phyloP scores from a whole-genome alignment of 805 yeast genomes.

The Myxozyma vanderwaltii region DNA sequence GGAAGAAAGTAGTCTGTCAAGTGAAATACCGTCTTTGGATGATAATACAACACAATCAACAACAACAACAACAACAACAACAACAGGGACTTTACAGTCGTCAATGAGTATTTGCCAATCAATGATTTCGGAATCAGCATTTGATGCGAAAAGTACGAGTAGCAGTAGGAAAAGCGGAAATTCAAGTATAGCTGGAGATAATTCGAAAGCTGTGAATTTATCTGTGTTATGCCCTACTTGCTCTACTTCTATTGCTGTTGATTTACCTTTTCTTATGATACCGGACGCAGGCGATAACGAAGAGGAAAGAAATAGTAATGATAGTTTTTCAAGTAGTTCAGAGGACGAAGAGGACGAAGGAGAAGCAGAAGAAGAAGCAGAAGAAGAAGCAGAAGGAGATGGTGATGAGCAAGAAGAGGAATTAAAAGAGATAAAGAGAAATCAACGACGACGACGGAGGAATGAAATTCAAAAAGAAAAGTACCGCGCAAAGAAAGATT shows the following conservation, averaged over 20 bases:
- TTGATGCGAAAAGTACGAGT: background rate
- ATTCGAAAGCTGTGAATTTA: conserved; percentile 12
- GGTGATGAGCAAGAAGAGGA: background rate
- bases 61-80: no score
- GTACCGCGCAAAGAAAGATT: background rate
- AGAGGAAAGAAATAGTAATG: conserved; percentile 4
- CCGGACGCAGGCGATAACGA: conserved; percentile 6
- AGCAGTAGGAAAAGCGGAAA: background rate
- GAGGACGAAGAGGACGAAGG: background rate
- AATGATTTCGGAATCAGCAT: background rate
- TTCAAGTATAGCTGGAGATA: background rate
- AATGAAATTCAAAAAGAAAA: background rate
- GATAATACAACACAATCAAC: no score
- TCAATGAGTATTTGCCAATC: no score
- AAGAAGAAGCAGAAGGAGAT: background rate
- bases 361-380: background rate
- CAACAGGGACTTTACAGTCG: no score
- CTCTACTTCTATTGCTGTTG: conserved; percentile 26
- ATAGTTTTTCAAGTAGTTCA: background rate
- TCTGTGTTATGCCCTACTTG: conserved; percentile 28
- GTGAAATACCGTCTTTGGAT: no score
- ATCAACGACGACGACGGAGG: background rate
- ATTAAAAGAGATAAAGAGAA: background rate
- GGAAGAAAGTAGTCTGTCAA: no score
- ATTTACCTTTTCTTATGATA: conserved; percentile 24